Conservation (phyloP, 345 rosid species). For the Euphorbia tirucalli region DNA sequence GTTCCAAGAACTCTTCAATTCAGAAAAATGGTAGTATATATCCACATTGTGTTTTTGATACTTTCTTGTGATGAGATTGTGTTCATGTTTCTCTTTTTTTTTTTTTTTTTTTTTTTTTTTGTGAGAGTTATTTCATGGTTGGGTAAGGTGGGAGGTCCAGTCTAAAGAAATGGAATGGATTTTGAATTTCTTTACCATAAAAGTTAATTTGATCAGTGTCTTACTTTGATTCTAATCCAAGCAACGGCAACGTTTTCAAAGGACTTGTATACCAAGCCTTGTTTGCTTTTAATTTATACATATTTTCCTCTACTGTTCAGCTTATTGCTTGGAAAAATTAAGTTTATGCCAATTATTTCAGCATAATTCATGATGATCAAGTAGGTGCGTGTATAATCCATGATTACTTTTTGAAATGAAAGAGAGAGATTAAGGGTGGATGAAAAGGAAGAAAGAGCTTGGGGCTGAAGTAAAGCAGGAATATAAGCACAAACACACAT, state of each 20-base stretch:
- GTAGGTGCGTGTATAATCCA: background rate
- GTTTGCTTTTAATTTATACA: slow-evolving; percentile 2
- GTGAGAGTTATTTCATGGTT: slow-evolving; percentile 69
- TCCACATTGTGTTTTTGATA: slow-evolving; percentile 19
- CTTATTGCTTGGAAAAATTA: background rate
- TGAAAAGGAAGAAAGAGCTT: background rate
- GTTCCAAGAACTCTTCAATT: slow-evolving; percentile 17
- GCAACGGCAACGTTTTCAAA: slow-evolving; percentile 44
- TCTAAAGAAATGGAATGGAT: slow-evolving; percentile 27
- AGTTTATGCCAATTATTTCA: background rate
- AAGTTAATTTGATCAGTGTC: slow-evolving; percentile 45
- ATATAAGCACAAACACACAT: background rate
- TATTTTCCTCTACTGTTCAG: background rate
- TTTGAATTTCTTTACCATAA: slow-evolving; percentile 26
- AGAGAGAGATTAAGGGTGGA: background rate
- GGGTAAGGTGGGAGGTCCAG: slow-evolving; percentile 63
- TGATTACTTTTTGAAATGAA: background rate
- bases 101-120: slow-evolving; percentile 48
- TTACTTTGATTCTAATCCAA: slow-evolving; percentile 75
- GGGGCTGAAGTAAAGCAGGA: background rate
- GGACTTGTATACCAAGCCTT: slow-evolving; percentile 54
- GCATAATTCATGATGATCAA: slow-evolving; percentile 1
- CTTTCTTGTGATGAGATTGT: slow-evolving; percentile 5
- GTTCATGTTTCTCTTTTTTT: slow-evolving; percentile 1
- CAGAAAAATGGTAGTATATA: slow-evolving; percentile 9